Percentiles rank a stretch among this genome's conserved stretches.
phyloP scores from a whole-genome alignment of 2,329 filamentous ascomycete genomes.

The Aquanectria penicillioides region DNA sequence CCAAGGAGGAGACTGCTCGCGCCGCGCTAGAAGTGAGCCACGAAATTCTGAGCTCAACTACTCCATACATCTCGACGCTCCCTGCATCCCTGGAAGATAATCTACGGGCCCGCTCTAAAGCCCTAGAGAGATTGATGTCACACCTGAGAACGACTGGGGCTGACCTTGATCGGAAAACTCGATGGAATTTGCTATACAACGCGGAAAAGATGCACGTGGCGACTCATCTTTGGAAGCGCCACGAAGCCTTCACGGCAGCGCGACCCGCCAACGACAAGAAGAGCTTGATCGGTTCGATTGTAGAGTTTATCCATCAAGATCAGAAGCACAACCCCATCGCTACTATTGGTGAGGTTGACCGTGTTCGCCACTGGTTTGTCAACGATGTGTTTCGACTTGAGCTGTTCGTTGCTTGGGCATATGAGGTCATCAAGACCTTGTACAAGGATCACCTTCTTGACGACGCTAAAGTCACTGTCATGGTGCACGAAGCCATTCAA shows the following conservation, averaged over 20 bases:
- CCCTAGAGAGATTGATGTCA: constrained; percentile 78
- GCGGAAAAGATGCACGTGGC: constrained; percentile 91
- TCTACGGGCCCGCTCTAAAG: constrained; percentile 75
- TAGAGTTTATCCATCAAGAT: constrained; percentile 79
- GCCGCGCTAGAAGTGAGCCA: constrained; percentile 83
- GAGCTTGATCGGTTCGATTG: constrained; percentile 77
- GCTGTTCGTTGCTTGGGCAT: constrained; percentile 81
- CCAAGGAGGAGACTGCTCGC: constrained; percentile 74
- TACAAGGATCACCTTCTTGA: constrained; percentile 71
- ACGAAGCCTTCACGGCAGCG: constrained; percentile 74
- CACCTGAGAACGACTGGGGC: constrained; percentile 75
- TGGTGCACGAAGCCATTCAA: constrained; percentile 74
- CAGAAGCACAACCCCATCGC: constrained; percentile 75
- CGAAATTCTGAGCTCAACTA: constrained; percentile 83
- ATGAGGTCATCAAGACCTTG: constrained; percentile 77
- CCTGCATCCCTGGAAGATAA: constrained; percentile 85
- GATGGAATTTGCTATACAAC: constrained; percentile 86
- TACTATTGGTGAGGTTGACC: constrained; percentile 77
- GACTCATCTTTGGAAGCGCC: constrained; percentile 80
- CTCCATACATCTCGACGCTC: constrained; percentile 76
- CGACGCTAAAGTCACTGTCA: constrained; percentile 61
- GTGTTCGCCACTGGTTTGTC: constrained; percentile 87
- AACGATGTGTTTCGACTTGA: constrained; percentile 78
- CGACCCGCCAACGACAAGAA: constrained; percentile 70
- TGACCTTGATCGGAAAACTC: constrained; percentile 71